These are phyloP conservation scores for Puccinia horiana DNA, from an alignment of 1,284 basidiomycete species.

Conservation along the genomic window DNA sequence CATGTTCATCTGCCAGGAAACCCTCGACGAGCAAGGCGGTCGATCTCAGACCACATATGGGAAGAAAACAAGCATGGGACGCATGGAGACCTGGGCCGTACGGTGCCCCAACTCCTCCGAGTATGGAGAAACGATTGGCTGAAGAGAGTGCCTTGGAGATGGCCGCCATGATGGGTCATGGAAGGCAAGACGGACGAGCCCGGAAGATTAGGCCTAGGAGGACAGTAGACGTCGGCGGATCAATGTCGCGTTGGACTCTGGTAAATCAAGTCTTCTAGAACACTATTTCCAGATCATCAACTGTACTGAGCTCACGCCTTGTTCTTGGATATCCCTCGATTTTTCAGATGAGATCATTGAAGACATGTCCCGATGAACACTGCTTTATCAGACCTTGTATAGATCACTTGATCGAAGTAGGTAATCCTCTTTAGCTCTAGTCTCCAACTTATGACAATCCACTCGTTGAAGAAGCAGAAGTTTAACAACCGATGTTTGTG, in stretches of 20 bases:
- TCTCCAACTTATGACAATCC: too few species aligned
- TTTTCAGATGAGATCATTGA: constrained; percentile 43
- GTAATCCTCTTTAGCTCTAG: constrained; percentile 8
- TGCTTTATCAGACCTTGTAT: constrained; percentile 49
- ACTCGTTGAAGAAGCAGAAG: neutral
- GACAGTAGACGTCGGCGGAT: constrained; percentile 46
- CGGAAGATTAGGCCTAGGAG: constrained; percentile 46
- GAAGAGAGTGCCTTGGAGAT: constrained; percentile 47
- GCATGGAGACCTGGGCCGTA: constrained; percentile 44
- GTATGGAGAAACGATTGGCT: constrained; percentile 37
- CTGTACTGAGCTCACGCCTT: neutral
- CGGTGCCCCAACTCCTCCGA: constrained; percentile 37
- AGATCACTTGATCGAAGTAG: constrained; percentile 55
- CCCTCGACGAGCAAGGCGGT: neutral
- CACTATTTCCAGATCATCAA: neutral
- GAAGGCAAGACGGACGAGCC: constrained; percentile 44
- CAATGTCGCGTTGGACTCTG: constrained; percentile 40
- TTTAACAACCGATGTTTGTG: constrained; percentile 21
- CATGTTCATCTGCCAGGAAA: constrained; percentile 1
- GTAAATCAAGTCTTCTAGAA: neutral
- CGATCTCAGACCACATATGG: constrained; percentile 28
- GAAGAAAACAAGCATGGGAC: constrained; percentile 39
- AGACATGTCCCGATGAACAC: constrained; percentile 43
- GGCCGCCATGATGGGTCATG: constrained; percentile 45
- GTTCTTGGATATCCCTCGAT: neutral